Evolutionary conservation across 2,329 filamentous ascomycete species (phyloP).

Genomic region (Didymellaceae sp.): DNA sequence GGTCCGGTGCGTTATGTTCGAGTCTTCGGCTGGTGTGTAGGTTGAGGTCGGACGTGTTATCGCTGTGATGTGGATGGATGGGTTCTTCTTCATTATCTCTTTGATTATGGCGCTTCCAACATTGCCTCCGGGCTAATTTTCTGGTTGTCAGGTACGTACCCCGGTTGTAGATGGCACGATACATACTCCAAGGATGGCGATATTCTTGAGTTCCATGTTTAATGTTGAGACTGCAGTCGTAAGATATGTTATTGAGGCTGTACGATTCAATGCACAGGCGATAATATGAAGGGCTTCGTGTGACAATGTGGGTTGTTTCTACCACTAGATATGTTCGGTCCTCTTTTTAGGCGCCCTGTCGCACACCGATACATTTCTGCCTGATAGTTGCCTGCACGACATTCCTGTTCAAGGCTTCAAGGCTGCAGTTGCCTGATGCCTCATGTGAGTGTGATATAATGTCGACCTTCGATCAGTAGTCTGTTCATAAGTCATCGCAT

Average conservation of each 20-base stretch:
- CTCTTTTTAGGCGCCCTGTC: background rate
- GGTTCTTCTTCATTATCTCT: slow-evolving; percentile 31
- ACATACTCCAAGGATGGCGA: slow-evolving; percentile 45
- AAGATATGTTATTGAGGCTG: background rate
- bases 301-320: background rate
- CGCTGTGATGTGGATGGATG: slow-evolving; percentile 36
- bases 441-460: no score
- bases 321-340: background rate
- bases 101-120: slow-evolving; percentile 40
- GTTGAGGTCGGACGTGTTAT: slow-evolving; percentile 36
- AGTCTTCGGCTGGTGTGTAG: slow-evolving; percentile 23
- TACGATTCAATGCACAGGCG: background rate
- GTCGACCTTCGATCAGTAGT: no score
- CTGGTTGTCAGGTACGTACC: background rate
- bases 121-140: slow-evolving; percentile 39
- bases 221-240: background rate
- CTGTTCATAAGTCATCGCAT: background rate
- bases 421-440: slow-evolving; percentile 8
- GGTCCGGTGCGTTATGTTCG: slow-evolving; percentile 27
- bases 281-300: background rate
- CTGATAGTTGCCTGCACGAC: slow-evolving; percentile 3
- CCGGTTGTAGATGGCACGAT: background rate
- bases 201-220: slow-evolving; percentile 45
- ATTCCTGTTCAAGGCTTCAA: slow-evolving; percentile 1
- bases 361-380: background rate